Percentiles rank a stretch among this genome's conserved stretches.
These are phyloP conservation scores for Mycena chlorophos DNA, from an alignment of 768 basidiomycete genomes.

Conservation along the genomic window DNA sequence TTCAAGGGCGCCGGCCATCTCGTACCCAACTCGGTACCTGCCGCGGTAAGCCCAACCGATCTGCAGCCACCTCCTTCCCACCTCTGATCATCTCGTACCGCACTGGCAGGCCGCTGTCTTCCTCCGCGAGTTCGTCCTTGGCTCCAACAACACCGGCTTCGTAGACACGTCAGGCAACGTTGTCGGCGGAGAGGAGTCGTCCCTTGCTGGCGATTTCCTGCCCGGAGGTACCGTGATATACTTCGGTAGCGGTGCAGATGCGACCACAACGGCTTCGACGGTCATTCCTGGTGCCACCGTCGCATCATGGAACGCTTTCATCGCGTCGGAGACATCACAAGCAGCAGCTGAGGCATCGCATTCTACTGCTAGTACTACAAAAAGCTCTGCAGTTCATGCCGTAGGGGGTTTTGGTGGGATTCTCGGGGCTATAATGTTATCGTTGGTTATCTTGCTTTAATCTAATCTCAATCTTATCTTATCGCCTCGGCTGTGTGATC, in stretches of 20 bases:
- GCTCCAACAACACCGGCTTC: constrained; percentile 47
- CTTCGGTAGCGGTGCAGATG: constrained; percentile 35
- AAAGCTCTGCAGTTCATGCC: too few relatives aligned
- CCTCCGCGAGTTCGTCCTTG: constrained; percentile 50
- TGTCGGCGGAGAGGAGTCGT: constrained; percentile 46
- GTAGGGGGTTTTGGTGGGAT: too few relatives aligned
- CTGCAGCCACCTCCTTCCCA: background rate
- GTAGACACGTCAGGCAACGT: constrained; percentile 36
- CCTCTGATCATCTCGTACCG: background rate
- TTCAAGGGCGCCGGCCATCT: constrained; percentile 22
- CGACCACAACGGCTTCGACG: constrained; percentile 37
- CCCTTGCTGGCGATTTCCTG: constrained; percentile 37
- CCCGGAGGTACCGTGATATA: constrained; percentile 44
- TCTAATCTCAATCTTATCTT: too few relatives aligned
- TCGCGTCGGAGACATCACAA: too few relatives aligned
- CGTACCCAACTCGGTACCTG: constrained; percentile 18
- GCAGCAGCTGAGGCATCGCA: too few relatives aligned
- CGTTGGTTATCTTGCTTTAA: too few relatives aligned
- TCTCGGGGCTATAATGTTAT: too few relatives aligned
- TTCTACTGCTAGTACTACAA: too few relatives aligned
- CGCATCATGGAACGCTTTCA: constrained; percentile 35
- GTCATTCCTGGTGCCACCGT: constrained; percentile 37
- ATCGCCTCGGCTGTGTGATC: too few relatives aligned
- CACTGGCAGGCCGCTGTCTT: constrained; percentile 42
- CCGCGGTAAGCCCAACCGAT: constrained; percentile 7